phyloP scores from a whole-genome alignment of 768 basidiomycete genomes.

The Glaciozyma martinii region DNA sequence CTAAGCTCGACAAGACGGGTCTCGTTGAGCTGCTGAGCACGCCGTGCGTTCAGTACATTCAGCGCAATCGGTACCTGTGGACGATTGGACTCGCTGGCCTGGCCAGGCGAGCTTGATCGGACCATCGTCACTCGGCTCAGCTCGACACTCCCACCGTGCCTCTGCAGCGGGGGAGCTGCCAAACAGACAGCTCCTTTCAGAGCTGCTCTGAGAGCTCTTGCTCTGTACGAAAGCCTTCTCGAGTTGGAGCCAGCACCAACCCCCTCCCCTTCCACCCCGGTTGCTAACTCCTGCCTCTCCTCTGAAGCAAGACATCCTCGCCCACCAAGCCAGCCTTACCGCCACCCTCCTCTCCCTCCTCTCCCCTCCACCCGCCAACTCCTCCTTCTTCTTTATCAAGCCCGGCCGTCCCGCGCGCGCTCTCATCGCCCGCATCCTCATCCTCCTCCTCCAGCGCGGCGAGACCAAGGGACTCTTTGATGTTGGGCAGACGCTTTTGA shows the following conservation, averaged over 20 bases:
- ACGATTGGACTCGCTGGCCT: no score
- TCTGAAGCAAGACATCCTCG: slow-evolving; percentile 67
- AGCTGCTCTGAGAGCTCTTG: neutral
- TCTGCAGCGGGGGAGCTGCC: neutral
- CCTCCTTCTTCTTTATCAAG: slow-evolving; percentile 50
- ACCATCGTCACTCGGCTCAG: no score
- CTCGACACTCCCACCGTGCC: no score
- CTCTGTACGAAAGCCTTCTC: neutral
- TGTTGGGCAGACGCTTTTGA: slow-evolving; percentile 66
- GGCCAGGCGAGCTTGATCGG: no score
- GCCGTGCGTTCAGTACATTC: no score
- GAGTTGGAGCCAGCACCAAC: slow-evolving; percentile 18
- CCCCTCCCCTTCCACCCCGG: neutral
- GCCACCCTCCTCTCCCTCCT: slow-evolving; percentile 59
- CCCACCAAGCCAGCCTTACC: slow-evolving; percentile 56
- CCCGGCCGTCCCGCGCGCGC: slow-evolving; percentile 82
- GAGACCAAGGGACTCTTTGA: slow-evolving; percentile 83
- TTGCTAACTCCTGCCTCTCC: no score
- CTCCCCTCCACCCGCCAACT: slow-evolving; percentile 45
- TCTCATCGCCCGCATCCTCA: slow-evolving; percentile 65
- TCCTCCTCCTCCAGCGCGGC: slow-evolving; percentile 63
- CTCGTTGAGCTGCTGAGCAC: no score
- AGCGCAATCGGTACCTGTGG: no score
- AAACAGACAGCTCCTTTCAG: neutral
- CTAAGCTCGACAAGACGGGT: no score